A percentile compares a stretch with the other conserved stretches of the same genome.
Evolutionary conservation across 148 eudicot genomes (phyloP).

Genomic region (Fallopia convolvulus): DNA sequence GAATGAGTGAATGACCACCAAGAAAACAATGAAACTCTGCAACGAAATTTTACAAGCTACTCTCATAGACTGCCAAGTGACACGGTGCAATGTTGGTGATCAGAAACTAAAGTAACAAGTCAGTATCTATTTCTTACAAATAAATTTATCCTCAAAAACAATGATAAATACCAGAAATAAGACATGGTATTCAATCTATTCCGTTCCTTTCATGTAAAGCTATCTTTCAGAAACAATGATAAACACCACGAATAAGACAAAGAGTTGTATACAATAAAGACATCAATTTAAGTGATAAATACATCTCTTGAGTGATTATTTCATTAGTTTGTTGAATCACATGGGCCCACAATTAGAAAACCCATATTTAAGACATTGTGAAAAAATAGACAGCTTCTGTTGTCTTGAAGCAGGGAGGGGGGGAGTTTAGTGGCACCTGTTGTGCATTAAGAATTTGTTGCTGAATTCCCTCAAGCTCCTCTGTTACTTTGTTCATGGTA

Average conservation of each 20-base stretch:
- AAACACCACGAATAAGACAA: neutral
- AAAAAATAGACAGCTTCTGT: neutral
- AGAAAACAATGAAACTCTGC: constrained; percentile 3
- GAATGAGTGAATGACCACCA: neutral
- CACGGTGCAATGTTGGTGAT: neutral
- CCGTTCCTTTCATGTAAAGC: neutral
- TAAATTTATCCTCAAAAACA: neutral
- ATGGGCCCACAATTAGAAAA: neutral
- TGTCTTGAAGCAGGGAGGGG: neutral
- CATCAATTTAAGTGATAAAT: neutral
- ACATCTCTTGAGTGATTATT: neutral
- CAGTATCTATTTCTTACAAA: neutral
- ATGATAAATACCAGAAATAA: neutral
- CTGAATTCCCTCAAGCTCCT: constrained; percentile 41
- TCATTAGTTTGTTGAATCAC: neutral
- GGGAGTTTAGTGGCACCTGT: constrained; percentile 28
- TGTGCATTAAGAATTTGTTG: constrained; percentile 40
- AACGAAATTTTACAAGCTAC: neutral
- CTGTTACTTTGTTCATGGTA: constrained; percentile 33
- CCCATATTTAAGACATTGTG: neutral
- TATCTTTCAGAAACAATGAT: neutral
- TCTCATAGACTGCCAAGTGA: neutral
- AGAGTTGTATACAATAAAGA: neutral
- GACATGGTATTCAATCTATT: neutral
- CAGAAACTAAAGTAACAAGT: neutral